Evolutionary conservation across 139 green algal genomes (phyloP), one percentile per base, ranked within the genome.

Genomic region (Bryopsis sp.): DNA sequence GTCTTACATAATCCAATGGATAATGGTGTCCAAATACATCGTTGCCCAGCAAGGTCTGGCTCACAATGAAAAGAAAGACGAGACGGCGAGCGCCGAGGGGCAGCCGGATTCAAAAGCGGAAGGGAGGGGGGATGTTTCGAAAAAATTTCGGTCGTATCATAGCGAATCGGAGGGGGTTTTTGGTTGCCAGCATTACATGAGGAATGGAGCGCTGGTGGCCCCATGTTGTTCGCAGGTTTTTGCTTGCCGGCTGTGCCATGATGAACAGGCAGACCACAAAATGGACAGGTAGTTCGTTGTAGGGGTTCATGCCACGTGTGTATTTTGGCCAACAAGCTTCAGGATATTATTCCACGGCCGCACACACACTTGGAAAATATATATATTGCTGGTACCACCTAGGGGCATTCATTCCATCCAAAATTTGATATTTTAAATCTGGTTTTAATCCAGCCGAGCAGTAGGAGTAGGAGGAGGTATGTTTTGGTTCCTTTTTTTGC

Each of bases 1-100:
- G 78, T 88, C 91, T 1, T 99, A 99, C 81, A 78, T 99, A 22
- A 93, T 97, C 35, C 94, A 99, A 75, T 89, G 96, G 83, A 88
- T 99, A 64, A 97, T 99, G 91, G 84, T 82, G 3, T 84, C 75
- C 32, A 76, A 79, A 58, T 89, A 87, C 73, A 82, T 89, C 35
- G 77, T 86, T 46, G 75, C 77, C 6, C 79, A 88, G 70, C 84
- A 85, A 75, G 71, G 76, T 32, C 69, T 54, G 15, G 19, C 15
- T 11, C 19, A 19, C 43, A 54, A 54, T 26, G 43, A 54, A 19
- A 54, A 19, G 43, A 54, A 54, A 19, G 19, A 19, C 15, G 43
- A 11, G 19, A 54, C 43, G 43, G 43, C 15, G 43, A 11, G 43
- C 43, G 22, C 26, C 8, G 50, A 8, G 64, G 4, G n/a, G 39